phyloP scores from a whole-genome alignment of 2,329 filamentous ascomycete genomes.

The Graphiopsis chlorocephala region DNA sequence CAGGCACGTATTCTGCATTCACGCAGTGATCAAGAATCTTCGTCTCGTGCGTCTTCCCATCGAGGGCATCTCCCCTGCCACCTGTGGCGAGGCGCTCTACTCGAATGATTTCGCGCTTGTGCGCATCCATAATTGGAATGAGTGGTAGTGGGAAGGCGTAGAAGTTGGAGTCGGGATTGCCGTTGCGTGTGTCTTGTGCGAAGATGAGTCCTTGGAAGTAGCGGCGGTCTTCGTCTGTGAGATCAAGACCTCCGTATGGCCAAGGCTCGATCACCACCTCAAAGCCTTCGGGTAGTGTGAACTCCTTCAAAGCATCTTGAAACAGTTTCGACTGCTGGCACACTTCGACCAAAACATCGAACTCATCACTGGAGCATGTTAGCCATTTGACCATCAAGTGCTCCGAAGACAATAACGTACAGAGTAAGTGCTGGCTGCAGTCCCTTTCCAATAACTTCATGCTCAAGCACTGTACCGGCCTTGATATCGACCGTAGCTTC shows the following conservation, averaged over 20 bases:
- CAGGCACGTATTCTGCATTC: constrained; percentile 48
- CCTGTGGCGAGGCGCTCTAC: constrained; percentile 34
- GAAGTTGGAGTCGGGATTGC: constrained; percentile 46
- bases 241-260: constrained; percentile 32
- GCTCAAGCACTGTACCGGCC: constrained; percentile 24
- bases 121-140: constrained; percentile 32
- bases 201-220: constrained; percentile 35
- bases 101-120: constrained; percentile 29
- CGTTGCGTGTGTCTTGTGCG: constrained; percentile 33
- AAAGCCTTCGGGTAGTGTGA: constrained; percentile 52
- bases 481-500: constrained; percentile 47
- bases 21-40: constrained; percentile 49
- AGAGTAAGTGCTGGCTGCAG: constrained; percentile 29
- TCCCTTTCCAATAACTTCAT: constrained; percentile 31
- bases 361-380: constrained; percentile 36
- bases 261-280: constrained; percentile 34
- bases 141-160: constrained; percentile 34
- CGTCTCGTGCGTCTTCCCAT: constrained; percentile 40
- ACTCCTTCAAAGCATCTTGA: constrained; percentile 54
- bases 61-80: constrained; percentile 26
- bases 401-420: constrained; percentile 17
- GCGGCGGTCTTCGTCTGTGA: constrained; percentile 28
- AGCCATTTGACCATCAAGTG: not conserved
- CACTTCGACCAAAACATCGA: constrained; percentile 47
- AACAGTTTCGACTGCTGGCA: constrained; percentile 50